Base-by-base conservation (phyloP, 1,284 basidiomycete species). In the Trichosporon asahii region DNA sequence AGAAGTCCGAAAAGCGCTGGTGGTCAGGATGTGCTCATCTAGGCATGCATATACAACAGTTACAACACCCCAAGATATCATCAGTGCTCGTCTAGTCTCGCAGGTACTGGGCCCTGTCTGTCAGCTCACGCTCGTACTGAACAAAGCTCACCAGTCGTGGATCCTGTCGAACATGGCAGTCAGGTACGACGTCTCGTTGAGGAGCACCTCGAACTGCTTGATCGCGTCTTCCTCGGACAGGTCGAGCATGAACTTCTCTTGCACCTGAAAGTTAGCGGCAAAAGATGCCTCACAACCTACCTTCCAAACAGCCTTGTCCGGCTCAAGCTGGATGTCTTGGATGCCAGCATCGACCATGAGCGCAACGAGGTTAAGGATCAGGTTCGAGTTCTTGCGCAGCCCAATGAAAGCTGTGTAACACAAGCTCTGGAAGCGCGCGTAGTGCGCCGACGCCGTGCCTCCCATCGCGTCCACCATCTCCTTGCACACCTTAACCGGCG, bases 381-480 rank as follows among this genome's bases (percentile, higher is more conserved):
- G 88, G 84, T 98, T 99, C n/a, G 96, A 93, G 79, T 91, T 94
- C 87, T 98, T 98, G 72, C 97, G 89, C 67, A 99, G 87, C 77
- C 93, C 94, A 69, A 91, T 93, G 83, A 98, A 99, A 0, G 95
- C 96, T 3, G 95, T 98, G 82, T 95, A 95, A 82, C 94, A 97
- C 75, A 97, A 90, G 74, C 90, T 91, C 84, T 96, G 95, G 89
- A 99, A 99, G 44, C 95, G 90, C 29, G 89, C 88, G 82, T 99
- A 97, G 80, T 97, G 94, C 18, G 90, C 87, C 3, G 95, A 95
- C 79, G 91, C 88, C n/a, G 92, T 88, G 44, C 97, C 96, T 18
- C 97, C 97, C 95, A 99, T 98, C 8, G 92, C 95, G 78, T 99
- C 97, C 0, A 99, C 94, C 97, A 99, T 99, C 81, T 99, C 97